Base-by-base conservation (phyloP, 345 rosid genomes). In the Heritiera fomes region DNA sequence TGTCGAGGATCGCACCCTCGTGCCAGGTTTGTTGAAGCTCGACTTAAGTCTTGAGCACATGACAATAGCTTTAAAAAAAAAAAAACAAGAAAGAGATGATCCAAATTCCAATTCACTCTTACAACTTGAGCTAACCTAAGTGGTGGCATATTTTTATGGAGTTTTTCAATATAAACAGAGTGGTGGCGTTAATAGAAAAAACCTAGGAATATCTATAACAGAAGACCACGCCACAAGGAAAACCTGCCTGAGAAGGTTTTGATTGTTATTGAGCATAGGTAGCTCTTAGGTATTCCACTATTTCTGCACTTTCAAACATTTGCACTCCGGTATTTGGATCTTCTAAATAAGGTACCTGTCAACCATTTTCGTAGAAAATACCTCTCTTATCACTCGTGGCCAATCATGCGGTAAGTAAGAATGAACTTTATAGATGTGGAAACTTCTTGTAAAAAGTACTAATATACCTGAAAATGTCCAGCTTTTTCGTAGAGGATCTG, bases 261-360 rank as follows among this genome's bases (percentile, higher is more conserved):
- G 8, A 6, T 79, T 73, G 58, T 87, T 80, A 85, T 50, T 80
- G 83, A 47, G 91, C 90, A 85, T 95, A 92, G 47, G 96, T 95
- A 84, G 93, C 93, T 87, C 72, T 89, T 32, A 95, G 84, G 85
- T 92, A 92, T 28, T 95, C 98, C 58, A 85, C 87, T 53, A 95
- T 93, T 67, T 92, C 96, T 64, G 99, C 99, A 83, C 99, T 95
- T 84, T 95, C 98, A 83, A 92, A 93, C 97, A 93, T 92, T 52
- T 89, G 82, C 65, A 95, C 85, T 71, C 97, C 98, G 23, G 98
- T 95, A 86, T 95, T 95, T 74, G 98, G 98, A 79, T 95, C 98
- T 83, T 92, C 94, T 47, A 95, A 76, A 82, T 90, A 92, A 28
- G 98, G 99, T 12, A 85, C 99, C 98, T 95, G 90, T 30, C 78